Base-by-base conservation (phyloP, 164 flowering plant species). In the Nymphaea colorata region DNA sequence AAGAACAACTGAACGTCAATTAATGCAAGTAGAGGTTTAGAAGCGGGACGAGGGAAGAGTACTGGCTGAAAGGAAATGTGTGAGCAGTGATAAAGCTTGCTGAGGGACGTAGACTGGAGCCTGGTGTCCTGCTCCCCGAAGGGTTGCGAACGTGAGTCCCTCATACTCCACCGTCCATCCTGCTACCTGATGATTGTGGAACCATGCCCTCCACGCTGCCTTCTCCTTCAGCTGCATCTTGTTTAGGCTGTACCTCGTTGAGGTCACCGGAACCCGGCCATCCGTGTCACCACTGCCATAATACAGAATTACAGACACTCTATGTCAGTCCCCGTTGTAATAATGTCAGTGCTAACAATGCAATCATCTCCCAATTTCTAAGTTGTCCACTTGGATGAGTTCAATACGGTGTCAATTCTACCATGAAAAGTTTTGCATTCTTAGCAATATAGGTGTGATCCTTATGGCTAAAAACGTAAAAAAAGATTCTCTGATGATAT, bases 111-210 rank as follows among this genome's bases (percentile, higher is more conserved):
- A 76, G 57, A 72, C 61, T 4, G 86, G 88, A 61, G 81, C 88
- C 65, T 78, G 79, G 70, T 84, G 87, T 61, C 87, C 87, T 1
- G 88, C 88, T 5, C 84, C 88, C 36, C 83, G 77, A n/a, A 84
- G 76, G 1, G 85, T 84, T 4, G 79, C 88, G 0, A 84, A 68
- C 0, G 78, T 77, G 15, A 84, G 76, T 17, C 64, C 8, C 42
- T 78, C 78, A 18, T 81, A 81, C 4, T 66, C 76, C 67, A 69
- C 76, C 60, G 74, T 73, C 82, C 82, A 82, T 6, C 88, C 88
- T 0, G 71, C 85, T 41, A 81, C 88, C 69, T 84, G 84, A 17
- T 18, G 36, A 62, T 59, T 69, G 67, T 79, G 70, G 41, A 79
- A 82, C 87, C 85, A 84, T 0, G 85, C 72, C 69, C 75, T 75